Percentiles rank a stretch among this genome's conserved stretches.
These are phyloP conservation scores for Conidiobolus incongruus DNA, from an alignment of 371 early-diverging fungal genomes.

Conservation along the genomic window DNA sequence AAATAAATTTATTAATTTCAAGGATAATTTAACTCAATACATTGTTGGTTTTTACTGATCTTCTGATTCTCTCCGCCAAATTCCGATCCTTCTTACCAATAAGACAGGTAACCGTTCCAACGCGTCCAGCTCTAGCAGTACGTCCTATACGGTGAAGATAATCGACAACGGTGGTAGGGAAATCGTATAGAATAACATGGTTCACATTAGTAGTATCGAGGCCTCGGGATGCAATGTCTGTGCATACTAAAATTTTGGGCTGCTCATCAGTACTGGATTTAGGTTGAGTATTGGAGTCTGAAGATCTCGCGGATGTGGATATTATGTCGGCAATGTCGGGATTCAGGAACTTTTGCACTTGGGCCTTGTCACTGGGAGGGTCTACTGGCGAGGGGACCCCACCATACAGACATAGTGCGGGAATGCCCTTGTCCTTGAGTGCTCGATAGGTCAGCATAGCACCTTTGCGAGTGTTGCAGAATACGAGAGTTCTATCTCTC, in stretches of 20 bases:
- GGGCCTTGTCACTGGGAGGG: background rate
- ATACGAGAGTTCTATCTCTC: constrained; percentile 37
- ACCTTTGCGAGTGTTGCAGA: constrained; percentile 60
- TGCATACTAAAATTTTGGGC: constrained; percentile 54
- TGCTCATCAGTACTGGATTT: background rate
- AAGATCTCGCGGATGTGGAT: too few relatives aligned
- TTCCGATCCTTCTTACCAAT: constrained; percentile 50
- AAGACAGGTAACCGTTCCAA: constrained; percentile 68
- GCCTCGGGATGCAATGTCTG: constrained; percentile 87
- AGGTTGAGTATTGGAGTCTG: too few relatives aligned
- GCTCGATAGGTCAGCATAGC: constrained; percentile 35
- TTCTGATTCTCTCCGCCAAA: constrained; percentile 52
- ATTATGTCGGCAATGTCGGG: too few relatives aligned
- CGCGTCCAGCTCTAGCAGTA: constrained; percentile 73
- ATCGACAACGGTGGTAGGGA: constrained; percentile 78
- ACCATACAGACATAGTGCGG: constrained; percentile 27
- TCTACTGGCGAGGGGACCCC: constrained; percentile 14
- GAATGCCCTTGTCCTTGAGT: constrained; percentile 27
- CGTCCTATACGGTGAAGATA: constrained; percentile 91
- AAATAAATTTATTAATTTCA: too few relatives aligned
- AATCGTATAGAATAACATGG: constrained; percentile 86
- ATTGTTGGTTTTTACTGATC: constrained; percentile 34
- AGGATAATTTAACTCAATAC: constrained; percentile 25
- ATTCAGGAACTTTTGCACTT: background rate
- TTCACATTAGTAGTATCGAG: constrained; percentile 73